Conservation (phyloP, 352 stramenopile species). For the Phytophthora nicotianae region DNA sequence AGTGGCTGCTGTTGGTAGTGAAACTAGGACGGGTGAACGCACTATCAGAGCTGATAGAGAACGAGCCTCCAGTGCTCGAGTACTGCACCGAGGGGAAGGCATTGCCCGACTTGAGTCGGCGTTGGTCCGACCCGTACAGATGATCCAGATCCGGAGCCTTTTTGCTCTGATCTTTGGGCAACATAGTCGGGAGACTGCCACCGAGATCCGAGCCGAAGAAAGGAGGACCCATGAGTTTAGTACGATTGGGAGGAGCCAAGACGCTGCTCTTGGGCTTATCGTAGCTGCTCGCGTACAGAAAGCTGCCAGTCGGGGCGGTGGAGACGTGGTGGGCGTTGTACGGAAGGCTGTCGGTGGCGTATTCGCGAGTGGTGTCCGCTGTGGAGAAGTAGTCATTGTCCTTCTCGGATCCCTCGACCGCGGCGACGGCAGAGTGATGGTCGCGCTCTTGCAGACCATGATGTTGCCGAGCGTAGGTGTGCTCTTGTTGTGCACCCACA, state of each 20-base stretch:
- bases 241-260: constrained; percentile 15
- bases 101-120: constrained; percentile 20
- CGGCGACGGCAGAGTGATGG: not conserved
- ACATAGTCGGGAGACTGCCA: constrained; percentile 37
- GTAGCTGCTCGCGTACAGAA: constrained; percentile 38
- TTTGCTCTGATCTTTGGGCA: constrained; percentile 49
- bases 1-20: constrained; percentile 35
- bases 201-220: constrained; percentile 4
- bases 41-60: constrained; percentile 36
- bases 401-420: constrained; percentile 16
- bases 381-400: constrained; percentile 53
- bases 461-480: constrained; percentile 9
- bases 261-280: constrained; percentile 45
- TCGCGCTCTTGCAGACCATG: constrained; percentile 13
- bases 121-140: constrained; percentile 39
- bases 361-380: constrained; percentile 30
- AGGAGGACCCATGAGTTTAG: not conserved
- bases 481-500: constrained; percentile 49
- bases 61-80: constrained; percentile 18
- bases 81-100: constrained; percentile 37
- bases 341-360: constrained; percentile 21
- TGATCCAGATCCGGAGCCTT: constrained; percentile 39
- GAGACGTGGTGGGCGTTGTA: constrained; percentile 22
- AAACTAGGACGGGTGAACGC: constrained; percentile 25
- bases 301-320: constrained; percentile 31